Evolutionary conservation across 2,329 filamentous ascomycete species (phyloP).

Genomic region (Colletotrichum sp.): DNA sequence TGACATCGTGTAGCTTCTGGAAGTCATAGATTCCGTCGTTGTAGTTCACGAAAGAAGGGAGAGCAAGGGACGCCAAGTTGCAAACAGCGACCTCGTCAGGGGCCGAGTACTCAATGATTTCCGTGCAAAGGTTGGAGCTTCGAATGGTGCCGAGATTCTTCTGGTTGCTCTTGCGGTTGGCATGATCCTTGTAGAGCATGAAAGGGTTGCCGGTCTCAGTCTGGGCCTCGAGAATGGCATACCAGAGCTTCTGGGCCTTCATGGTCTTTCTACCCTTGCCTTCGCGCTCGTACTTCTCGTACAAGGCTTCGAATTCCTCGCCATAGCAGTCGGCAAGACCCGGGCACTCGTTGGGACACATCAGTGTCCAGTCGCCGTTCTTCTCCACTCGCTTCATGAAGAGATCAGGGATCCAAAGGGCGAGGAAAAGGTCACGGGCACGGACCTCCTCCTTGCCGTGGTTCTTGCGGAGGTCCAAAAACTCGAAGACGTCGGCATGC

Average conservation of each 20-base stretch:
- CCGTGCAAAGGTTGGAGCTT: conserved; percentile 98
- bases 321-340: conserved; percentile 96
- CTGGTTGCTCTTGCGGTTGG: conserved; percentile 99
- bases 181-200: conserved; percentile 99
- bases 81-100: conserved; percentile 98
- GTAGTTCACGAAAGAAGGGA: conserved; percentile 91
- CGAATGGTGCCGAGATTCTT: conserved; percentile 99
- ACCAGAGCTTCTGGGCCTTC: conserved; percentile 99
- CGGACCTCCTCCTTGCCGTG: conserved; percentile 98
- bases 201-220: conserved; percentile 99
- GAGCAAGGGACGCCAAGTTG: conserved; percentile 92
- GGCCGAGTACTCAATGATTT: conserved; percentile 96
- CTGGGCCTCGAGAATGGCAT: conserved; percentile 96
- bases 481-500: conserved; percentile 98
- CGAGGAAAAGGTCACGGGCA: conserved; percentile 96
- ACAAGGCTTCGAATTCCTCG: conserved; percentile 94
- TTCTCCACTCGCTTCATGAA: conserved; percentile 99
- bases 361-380: conserved; percentile 96
- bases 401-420: conserved; percentile 96
- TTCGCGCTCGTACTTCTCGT: conserved; percentile 89
- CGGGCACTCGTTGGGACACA: conserved; percentile 97
- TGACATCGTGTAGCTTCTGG: conserved; percentile 93
- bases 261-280: conserved; percentile 88
- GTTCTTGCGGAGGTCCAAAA: conserved; percentile 98
- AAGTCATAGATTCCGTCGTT: conserved; percentile 89